Conservation (phyloP, 805 yeast genomes). For the Nadsonia fulvescens region DNA sequence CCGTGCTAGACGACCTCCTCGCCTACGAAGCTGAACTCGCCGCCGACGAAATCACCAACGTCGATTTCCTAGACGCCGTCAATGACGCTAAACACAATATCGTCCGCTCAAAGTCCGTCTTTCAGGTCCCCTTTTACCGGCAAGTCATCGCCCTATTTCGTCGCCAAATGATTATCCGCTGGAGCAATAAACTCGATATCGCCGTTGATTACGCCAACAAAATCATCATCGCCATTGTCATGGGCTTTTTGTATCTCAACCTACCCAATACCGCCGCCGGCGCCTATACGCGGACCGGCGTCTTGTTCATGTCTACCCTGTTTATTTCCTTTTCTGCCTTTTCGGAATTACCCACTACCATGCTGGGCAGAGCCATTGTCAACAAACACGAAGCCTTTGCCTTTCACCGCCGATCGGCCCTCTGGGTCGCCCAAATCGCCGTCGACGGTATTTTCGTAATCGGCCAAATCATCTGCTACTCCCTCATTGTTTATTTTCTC, state of each 20-base stretch:
- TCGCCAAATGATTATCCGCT: constrained; percentile 33
- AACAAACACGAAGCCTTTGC: constrained; percentile 43
- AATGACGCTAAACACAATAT: constrained; percentile 15
- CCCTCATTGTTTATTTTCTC: constrained; percentile 34
- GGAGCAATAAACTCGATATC: constrained; percentile 33
- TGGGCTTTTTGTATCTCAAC: constrained; percentile 38
- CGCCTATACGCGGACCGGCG: constrained; percentile 39
- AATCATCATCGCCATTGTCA: constrained; percentile 31
- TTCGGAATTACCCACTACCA: constrained; percentile 26
- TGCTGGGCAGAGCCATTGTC: constrained; percentile 33
- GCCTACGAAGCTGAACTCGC: constrained; percentile 12
- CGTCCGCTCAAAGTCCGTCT: constrained; percentile 21
- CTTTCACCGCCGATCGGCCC: constrained; percentile 43
- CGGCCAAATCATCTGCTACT: constrained; percentile 26
- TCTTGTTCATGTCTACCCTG: constrained; percentile 37
- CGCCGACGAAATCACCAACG: constrained; percentile 12
- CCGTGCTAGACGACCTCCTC: constrained; percentile 28
- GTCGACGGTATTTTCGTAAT: constrained; percentile 39
- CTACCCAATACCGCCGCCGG: constrained; percentile 31
- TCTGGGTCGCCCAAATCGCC: constrained; percentile 43
- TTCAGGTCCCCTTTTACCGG: constrained; percentile 22
- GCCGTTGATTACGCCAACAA: constrained; percentile 25
- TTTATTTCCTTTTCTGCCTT: constrained; percentile 29
- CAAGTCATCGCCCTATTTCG: constrained; percentile 32
- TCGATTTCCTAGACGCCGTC: constrained; percentile 17